phyloP scores from a whole-genome alignment of 2,329 filamentous ascomycete species.

The Pestalotiopsis sp. region DNA sequence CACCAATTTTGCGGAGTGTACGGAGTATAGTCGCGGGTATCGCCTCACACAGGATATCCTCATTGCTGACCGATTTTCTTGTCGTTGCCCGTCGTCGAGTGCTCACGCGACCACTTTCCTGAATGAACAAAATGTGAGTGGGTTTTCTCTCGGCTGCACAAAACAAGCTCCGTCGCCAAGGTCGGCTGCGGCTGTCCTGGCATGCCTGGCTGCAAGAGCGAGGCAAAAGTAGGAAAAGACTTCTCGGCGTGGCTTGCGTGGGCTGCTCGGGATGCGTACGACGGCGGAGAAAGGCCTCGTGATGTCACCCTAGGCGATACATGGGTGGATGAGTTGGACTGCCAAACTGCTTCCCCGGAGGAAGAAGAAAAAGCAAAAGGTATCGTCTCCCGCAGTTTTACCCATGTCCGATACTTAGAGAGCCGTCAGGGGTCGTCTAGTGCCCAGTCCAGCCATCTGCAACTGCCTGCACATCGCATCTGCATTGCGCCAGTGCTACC shows the following conservation, averaged over 20 bases:
- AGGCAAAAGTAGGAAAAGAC: neutral
- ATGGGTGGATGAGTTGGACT: neutral
- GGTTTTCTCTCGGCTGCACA: neutral
- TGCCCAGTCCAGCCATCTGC: neutral
- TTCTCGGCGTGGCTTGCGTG: neutral
- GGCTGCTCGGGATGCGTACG: neutral
- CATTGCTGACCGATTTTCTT: neutral
- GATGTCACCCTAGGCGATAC: neutral
- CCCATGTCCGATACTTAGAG: neutral
- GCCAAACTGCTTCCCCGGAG: too few species aligned
- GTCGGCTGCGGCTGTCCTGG: neutral
- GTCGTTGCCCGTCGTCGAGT: neutral
- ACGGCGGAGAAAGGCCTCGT: neutral
- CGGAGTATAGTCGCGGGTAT: neutral
- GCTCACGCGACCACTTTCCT: constrained; percentile 13
- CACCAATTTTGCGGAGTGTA: neutral
- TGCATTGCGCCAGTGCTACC: neutral
- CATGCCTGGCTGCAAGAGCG: constrained; percentile 27
- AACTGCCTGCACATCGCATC: neutral
- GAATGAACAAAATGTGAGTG: constrained; percentile 2
- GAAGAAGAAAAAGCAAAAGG: neutral
- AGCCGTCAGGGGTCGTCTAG: neutral
- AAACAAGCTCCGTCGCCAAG: constrained; percentile 5
- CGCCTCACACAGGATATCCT: neutral
- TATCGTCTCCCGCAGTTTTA: neutral